These are phyloP conservation scores for Fragaria vesca DNA, from an alignment of 306 rosid genomes.

Conservation along the genomic window DNA sequence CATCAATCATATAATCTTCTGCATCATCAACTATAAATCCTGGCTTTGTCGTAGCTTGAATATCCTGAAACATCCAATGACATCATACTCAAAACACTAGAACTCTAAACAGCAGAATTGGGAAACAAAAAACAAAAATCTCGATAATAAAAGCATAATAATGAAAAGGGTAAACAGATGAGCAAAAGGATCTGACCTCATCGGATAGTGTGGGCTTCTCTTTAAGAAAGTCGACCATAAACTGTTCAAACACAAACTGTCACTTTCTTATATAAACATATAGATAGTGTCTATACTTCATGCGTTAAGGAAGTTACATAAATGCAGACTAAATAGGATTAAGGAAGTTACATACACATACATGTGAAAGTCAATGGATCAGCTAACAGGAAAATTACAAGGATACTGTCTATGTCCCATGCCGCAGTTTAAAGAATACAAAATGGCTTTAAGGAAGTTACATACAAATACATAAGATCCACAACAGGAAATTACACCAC, in stretches of 20 bases:
- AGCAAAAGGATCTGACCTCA: conserved; percentile 48
- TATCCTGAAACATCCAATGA: conserved; percentile 49
- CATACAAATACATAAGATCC: background rate
- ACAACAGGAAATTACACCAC: background rate
- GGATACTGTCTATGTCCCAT: background rate
- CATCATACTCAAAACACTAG: conserved; percentile 17
- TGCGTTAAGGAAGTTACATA: background rate
- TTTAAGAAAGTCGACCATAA: conserved; percentile 50
- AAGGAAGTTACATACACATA: background rate
- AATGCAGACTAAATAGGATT: background rate
- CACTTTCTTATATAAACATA: conserved; percentile 7
- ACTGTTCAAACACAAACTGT: conserved; percentile 51
- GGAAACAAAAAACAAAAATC: background rate
- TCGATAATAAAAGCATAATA: background rate
- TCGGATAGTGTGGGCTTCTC: conserved; percentile 44
- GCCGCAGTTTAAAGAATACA: background rate
- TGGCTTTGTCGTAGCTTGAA: conserved; percentile 46
- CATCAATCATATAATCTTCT: conserved; percentile 48
- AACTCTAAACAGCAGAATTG: conserved; percentile 18
- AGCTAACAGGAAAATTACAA: background rate
- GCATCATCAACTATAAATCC: conserved; percentile 66
- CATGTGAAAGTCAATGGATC: background rate
- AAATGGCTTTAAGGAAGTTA: background rate
- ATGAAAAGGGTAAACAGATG: conserved; percentile 12
- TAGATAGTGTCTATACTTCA: background rate